Evolutionary conservation across 2,329 filamentous ascomycete species (phyloP), one percentile per base, ranked within the genome.

Genomic region (Paecilomyces dactylethromorphus): DNA sequence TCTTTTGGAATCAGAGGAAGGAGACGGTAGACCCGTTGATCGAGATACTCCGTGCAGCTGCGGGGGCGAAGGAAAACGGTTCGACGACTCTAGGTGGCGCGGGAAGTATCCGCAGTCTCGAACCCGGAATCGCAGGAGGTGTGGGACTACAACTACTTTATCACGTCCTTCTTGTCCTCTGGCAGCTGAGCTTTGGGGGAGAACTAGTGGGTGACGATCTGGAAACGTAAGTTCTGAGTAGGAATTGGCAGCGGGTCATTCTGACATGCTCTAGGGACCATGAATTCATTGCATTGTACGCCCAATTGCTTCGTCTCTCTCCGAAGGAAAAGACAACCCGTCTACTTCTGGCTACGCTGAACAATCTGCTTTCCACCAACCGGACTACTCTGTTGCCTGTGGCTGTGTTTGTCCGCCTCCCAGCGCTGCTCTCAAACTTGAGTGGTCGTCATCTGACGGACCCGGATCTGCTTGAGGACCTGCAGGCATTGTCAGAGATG

Each of bases 261-360:
- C 15, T 51, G 29, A 39, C 15, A 64, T 67, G 50, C 60, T 53
- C 39, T 64, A 96, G 92, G 66, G 92, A 97, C 76, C 91, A 96
- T 76, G 92, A 97, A 69, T 88, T 97, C 65, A 84, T 97, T 63
- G 83, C 92, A 53, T 84, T 97, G 52, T 97, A 96, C 74, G 92
- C 90, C n/a, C 90, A 95, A 65, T 87, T 99, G 39, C 82, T 99
- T 58, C 89, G 92, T 57, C 81, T 96, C 50, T 97, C 94, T 1
- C 92, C 93, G 52, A 99, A 99, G 76, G 94, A 97, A 74, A 99
- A 99, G 82, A 97, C 93, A 1, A 97, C 93, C 0, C 87, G 94
- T 31, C 83, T 99, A 57, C 85, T 97, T 53, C 83, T 97, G 52
- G 92, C 92, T 10, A 97, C 93, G 7, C 84, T 99, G 49, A 84